A percentile compares a stretch with the other conserved stretches of the same genome.
phyloP scores from a whole-genome alignment of 495 filamentous ascomycete genomes.

The Annulohypoxylon bovei region DNA sequence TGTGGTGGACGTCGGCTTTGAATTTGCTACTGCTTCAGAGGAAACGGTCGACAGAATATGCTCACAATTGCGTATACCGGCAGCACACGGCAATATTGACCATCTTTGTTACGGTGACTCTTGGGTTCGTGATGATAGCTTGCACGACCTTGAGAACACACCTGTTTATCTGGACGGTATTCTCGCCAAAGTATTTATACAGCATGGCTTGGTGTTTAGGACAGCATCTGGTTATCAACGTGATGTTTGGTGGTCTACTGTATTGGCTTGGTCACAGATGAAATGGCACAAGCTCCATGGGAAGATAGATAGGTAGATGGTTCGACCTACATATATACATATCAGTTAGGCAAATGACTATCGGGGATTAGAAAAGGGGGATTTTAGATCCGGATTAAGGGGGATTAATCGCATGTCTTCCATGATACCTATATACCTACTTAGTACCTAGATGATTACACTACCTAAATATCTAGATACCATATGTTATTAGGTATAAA shows the following conservation, averaged over 20 bases:
- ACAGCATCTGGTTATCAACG: conserved; percentile 79
- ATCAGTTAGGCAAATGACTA: background rate
- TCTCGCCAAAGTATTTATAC: conserved; percentile 96
- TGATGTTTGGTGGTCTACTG: conserved; percentile 65
- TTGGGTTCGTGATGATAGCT: conserved; percentile 83
- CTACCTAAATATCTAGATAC: no score
- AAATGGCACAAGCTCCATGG: background rate
- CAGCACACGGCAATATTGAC: conserved; percentile 70
- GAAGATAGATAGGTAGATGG: background rate
- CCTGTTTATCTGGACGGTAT: conserved; percentile 99
- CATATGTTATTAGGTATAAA: background rate
- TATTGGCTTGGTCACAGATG: conserved; percentile 58
- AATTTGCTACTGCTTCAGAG: conserved; percentile 62
- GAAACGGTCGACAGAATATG: conserved; percentile 5
- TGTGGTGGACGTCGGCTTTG: conserved; percentile 81
- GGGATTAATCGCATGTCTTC: no score
- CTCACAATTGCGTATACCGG: conserved; percentile 38
- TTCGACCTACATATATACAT: background rate
- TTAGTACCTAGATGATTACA: background rate
- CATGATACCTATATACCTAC: background rate
- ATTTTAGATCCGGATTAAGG: no score
- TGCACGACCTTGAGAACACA: conserved; percentile 87
- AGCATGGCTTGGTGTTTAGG: conserved; percentile 84
- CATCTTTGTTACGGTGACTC: conserved; percentile 66
- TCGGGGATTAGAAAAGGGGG: background rate